These are phyloP conservation scores for Bigelowiella natans DNA, from an alignment of 78 protist genomes.

Conservation along the genomic window DNA sequence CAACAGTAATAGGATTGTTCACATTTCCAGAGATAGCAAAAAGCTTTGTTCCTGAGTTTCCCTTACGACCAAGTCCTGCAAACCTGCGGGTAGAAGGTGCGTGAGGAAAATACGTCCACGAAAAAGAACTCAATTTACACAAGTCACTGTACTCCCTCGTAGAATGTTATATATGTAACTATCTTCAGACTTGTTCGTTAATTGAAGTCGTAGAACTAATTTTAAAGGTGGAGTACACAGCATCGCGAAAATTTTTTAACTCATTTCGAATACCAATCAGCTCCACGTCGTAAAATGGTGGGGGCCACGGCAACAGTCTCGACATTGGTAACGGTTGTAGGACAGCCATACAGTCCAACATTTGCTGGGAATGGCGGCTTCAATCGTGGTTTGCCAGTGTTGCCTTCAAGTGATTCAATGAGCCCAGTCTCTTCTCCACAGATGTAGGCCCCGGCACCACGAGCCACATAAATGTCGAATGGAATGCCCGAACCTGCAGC, in stretches of 20 bases:
- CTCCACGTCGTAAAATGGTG: constrained; percentile 78
- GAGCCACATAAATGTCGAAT: constrained; percentile 83
- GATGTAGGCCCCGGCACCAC: constrained; percentile 94
- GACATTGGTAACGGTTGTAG: constrained; percentile 97
- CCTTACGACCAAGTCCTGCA: constrained; percentile 78
- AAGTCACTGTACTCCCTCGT: background rate
- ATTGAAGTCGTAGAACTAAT: too few species aligned
- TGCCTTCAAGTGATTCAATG: constrained; percentile 89
- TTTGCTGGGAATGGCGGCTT: constrained; percentile 99
- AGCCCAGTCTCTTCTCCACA: constrained; percentile 99
- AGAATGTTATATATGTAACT: background rate
- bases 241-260: too few species aligned
- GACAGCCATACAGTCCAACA: constrained; percentile 93
- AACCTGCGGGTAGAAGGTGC: too few species aligned
- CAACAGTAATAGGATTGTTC: constrained; percentile 82
- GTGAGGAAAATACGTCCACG: constrained; percentile 47
- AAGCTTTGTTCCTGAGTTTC: constrained; percentile 89
- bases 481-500: constrained; percentile 84
- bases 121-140: background rate
- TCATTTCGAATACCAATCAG: too few species aligned
- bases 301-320: constrained; percentile 97
- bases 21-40: constrained; percentile 86
- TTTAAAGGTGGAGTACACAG: too few species aligned
- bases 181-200: too few species aligned
- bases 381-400: constrained; percentile 85